A percentile compares a stretch with the other conserved stretches of the same genome.
These are phyloP conservation scores for Sphagnum fallax DNA, from an alignment of 228 moss, liverwort and hornwort species.

Conservation along the genomic window DNA sequence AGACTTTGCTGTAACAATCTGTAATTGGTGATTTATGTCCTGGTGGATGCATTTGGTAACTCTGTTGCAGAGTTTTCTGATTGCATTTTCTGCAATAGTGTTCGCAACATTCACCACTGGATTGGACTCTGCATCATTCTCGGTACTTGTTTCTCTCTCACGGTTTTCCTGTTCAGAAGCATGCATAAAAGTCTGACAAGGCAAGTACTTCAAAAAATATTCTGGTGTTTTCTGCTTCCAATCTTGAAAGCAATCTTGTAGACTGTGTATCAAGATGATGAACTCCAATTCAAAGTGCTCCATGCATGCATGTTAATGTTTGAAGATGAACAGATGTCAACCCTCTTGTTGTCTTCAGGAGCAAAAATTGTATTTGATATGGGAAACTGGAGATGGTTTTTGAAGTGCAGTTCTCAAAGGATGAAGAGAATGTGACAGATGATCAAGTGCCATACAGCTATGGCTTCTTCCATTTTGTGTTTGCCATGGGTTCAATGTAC, in stretches of 20 bases:
- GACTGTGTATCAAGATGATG: too few species aligned
- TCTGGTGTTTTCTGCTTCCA: too few species aligned
- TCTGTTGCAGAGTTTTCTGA: conserved; percentile 65
- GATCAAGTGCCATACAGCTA: conserved; percentile 76
- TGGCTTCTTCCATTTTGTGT: conserved; percentile 96
- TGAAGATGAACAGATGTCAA: background rate
- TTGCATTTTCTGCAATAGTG: conserved; percentile 73
- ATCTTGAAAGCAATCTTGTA: too few species aligned
- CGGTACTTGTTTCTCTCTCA: conserved; percentile 26
- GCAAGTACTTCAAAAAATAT: too few species aligned
- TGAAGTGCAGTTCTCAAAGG: conserved; percentile 48
- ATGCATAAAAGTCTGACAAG: too few species aligned
- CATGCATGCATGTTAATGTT: too few species aligned
- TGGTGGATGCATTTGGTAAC: too few species aligned
- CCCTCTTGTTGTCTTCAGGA: too few species aligned
- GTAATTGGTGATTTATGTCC: too few species aligned
- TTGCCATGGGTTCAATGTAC: conserved; percentile 96
- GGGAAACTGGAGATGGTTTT: too few species aligned
- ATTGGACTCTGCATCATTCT: conserved; percentile 79
- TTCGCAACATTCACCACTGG: conserved; percentile 93
- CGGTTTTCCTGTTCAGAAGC: too few species aligned
- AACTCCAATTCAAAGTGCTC: background rate
- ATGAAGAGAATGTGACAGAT: conserved; percentile 22
- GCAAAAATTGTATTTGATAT: too few species aligned
- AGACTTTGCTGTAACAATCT: background rate